Percentiles rank a stretch among this genome's conserved stretches.
phyloP scores from a whole-genome alignment of 2,329 filamentous ascomycete genomes.

The Drechslera avenae region DNA sequence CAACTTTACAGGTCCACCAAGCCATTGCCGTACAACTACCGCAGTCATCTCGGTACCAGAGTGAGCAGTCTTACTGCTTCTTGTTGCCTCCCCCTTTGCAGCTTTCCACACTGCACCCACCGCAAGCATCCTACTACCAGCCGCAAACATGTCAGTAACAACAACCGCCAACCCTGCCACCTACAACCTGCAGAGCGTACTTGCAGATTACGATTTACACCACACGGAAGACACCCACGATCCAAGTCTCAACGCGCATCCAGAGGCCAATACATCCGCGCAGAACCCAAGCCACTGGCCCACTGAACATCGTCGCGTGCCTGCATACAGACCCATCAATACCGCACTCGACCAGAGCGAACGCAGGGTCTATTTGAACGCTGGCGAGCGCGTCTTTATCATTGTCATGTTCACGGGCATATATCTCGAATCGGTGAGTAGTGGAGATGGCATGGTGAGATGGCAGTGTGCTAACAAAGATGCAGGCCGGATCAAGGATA shows the following conservation, averaged over 20 bases:
- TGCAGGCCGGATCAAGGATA: constrained; percentile 50
- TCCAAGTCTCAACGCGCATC: constrained; percentile 34
- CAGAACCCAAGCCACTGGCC: constrained; percentile 52
- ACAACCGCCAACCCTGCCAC: constrained; percentile 49
- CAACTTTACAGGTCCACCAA: not conserved
- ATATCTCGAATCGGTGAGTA: constrained; percentile 51
- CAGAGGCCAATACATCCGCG: constrained; percentile 28
- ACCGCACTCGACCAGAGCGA: constrained; percentile 50
- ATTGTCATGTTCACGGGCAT: constrained; percentile 58
- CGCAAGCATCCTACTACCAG: not conserved
- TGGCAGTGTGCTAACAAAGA: constrained; percentile 4
- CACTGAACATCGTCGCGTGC: constrained; percentile 54
- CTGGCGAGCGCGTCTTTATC: constrained; percentile 55
- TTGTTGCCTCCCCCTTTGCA: not conserved
- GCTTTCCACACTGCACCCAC: not conserved
- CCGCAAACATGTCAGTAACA: constrained; percentile 51
- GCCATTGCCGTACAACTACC: no score
- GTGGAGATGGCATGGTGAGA: not conserved
- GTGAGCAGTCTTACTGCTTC: not conserved
- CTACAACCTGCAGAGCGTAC: constrained; percentile 44
- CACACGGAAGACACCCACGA: constrained; percentile 43
- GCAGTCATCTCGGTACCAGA: no score
- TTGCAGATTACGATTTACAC: constrained; percentile 56
- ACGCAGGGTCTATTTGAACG: constrained; percentile 53
- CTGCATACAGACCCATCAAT: constrained; percentile 55